These are phyloP conservation scores for Yamadazyma trypodendri DNA, from an alignment of 1,139 yeast genomes.

Conservation along the genomic window DNA sequence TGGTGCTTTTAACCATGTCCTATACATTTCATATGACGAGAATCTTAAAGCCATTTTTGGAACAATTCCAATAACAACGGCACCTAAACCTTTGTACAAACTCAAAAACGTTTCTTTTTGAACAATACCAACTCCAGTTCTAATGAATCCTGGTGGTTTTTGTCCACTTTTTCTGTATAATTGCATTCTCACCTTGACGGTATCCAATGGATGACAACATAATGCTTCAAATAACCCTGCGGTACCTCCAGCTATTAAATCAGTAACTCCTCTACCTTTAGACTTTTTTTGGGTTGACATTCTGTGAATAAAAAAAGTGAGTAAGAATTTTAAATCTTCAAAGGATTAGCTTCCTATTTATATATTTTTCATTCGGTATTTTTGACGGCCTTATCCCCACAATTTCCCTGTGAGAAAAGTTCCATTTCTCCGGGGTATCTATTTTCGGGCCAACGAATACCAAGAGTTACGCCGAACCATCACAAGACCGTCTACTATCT, in stretches of 20 bases:
- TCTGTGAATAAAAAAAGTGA: not conserved
- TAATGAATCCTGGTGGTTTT: constrained; percentile 81
- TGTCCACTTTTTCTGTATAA: constrained; percentile 62
- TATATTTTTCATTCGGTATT: constrained; percentile 5
- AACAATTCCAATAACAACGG: constrained; percentile 94
- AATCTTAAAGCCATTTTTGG: constrained; percentile 98
- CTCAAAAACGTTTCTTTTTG: constrained; percentile 82
- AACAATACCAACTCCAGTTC: constrained; percentile 77
- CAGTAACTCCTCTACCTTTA: constrained; percentile 54
- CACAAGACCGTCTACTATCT: too few relatives aligned
- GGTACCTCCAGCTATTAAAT: constrained; percentile 92
- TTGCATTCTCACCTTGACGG: constrained; percentile 97
- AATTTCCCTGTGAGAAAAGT: constrained; percentile 9
- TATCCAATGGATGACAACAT: constrained; percentile 93
- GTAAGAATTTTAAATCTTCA: not conserved
- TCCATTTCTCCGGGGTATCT: constrained; percentile 16
- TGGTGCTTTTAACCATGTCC: constrained; percentile 62
- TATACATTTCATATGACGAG: constrained; percentile 88
- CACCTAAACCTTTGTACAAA: constrained; percentile 92
- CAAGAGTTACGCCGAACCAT: too few relatives aligned
- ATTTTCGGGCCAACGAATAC: constrained; percentile 1
- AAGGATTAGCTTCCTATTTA: not conserved
- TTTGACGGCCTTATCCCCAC: constrained; percentile 14
- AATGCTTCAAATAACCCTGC: constrained; percentile 97
- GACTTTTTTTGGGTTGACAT: constrained; percentile 13